Evolutionary conservation across 2,329 filamentous ascomycete genomes (phyloP).

Genomic region (Capronia epimyces): DNA sequence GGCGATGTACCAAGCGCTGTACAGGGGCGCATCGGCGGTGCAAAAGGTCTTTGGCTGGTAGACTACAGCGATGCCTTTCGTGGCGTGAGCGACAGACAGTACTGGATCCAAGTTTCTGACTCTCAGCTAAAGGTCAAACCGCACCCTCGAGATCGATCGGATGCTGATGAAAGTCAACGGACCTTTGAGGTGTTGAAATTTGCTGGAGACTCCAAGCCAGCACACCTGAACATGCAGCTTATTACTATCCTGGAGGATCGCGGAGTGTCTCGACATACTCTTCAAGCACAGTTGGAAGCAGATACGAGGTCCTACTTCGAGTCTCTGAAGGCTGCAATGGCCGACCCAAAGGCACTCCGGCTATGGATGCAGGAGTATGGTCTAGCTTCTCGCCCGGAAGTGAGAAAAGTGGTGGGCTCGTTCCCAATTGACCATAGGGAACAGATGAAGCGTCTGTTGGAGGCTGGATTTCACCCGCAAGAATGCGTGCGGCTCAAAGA

Average conservation of each 20-base stretch:
- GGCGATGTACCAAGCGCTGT: slow-evolving; percentile 47
- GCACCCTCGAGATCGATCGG: slow-evolving; percentile 35
- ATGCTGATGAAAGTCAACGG: slow-evolving; percentile 42
- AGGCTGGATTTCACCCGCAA: slow-evolving; percentile 44
- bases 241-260: slow-evolving; percentile 52
- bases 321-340: slow-evolving; percentile 30
- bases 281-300: slow-evolving; percentile 41
- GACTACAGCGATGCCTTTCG: slow-evolving; percentile 31
- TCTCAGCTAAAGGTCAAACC: slow-evolving; percentile 55
- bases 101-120: slow-evolving; percentile 53
- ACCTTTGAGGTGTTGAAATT: slow-evolving; percentile 53
- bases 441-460: slow-evolving; percentile 36
- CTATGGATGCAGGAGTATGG: slow-evolving; percentile 26
- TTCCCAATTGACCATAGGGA: slow-evolving; percentile 36
- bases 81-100: slow-evolving; percentile 32
- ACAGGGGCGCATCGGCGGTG: slow-evolving; percentile 55
- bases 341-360: slow-evolving; percentile 8
- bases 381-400: neutral
- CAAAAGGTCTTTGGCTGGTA: slow-evolving; percentile 59
- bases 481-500: slow-evolving; percentile 38
- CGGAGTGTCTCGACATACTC: slow-evolving; percentile 39
- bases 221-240: slow-evolving; percentile 48
- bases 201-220: slow-evolving; percentile 9
- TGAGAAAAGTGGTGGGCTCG: slow-evolving; percentile 30
- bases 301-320: slow-evolving; percentile 35